These are phyloP conservation scores for Pelagomonas calceolata DNA, from an alignment of 108 stramenopile species.

Conservation along the genomic window DNA sequence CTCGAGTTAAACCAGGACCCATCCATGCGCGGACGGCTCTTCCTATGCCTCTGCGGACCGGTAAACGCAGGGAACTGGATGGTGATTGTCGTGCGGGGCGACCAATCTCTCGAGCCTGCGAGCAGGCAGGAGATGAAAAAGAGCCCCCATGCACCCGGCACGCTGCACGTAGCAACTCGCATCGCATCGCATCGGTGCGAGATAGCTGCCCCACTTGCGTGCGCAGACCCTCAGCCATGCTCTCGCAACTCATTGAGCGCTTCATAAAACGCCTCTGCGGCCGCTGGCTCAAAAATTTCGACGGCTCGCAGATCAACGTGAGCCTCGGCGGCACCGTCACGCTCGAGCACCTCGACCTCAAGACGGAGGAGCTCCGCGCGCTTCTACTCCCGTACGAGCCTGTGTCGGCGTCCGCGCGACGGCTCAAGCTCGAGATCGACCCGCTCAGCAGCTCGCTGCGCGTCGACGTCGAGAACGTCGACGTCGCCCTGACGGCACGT, in stretches of 20 bases:
- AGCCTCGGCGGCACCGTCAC: neutral
- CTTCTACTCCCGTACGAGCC: neutral
- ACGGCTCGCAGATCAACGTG: neutral
- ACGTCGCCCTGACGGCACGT: neutral
- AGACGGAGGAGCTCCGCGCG: neutral
- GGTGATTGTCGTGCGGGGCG: too few relatives aligned
- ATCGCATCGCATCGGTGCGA: too few relatives aligned
- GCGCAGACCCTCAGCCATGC: neutral
- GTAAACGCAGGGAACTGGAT: too few relatives aligned
- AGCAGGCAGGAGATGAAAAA: too few relatives aligned
- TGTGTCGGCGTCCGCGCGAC: neutral
- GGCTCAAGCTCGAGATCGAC: neutral
- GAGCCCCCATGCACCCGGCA: too few relatives aligned
- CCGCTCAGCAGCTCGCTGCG: neutral
- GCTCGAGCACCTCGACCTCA: neutral
- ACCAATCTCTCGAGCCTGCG: too few relatives aligned
- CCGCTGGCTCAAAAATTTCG: neutral
- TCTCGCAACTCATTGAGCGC: neutral
- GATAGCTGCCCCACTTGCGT: too few relatives aligned
- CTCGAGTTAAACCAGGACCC: too few relatives aligned
- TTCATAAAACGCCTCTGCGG: neutral
- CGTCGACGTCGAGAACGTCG: neutral
- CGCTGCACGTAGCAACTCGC: too few relatives aligned
- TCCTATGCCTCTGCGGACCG: too few relatives aligned
- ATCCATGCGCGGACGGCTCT: too few relatives aligned